Conservation (phyloP, 805 yeast genomes). For the Maudiozyma saulgeensis region DNA sequence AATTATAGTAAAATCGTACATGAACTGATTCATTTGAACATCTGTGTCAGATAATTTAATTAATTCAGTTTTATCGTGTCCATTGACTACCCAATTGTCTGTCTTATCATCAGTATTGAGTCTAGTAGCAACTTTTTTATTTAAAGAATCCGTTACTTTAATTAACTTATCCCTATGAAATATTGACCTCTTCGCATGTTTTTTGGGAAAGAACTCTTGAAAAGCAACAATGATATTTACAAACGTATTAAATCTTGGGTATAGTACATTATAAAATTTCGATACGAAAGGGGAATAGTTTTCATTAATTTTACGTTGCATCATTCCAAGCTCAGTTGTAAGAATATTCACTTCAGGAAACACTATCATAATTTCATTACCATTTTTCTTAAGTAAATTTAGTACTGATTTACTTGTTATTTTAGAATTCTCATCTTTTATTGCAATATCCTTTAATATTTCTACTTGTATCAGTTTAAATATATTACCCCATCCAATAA, state of each 20-base stretch:
- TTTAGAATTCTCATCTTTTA: constrained; percentile 64
- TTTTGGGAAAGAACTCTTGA: background rate
- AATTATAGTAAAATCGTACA: constrained; percentile 31
- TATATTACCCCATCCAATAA: constrained; percentile 58
- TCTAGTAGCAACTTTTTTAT: background rate
- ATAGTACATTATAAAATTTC: constrained; percentile 47
- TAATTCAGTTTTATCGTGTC: too few relatives aligned
- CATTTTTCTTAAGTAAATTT: constrained; percentile 22
- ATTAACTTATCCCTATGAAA: background rate
- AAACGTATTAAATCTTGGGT: constrained; percentile 66
- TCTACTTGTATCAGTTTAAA: constrained; percentile 52
- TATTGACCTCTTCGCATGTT: background rate
- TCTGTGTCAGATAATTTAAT: background rate
- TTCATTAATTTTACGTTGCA: constrained; percentile 46
- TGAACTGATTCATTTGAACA: constrained; percentile 8
- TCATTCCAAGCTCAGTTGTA: constrained; percentile 36
- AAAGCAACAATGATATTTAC: constrained; percentile 37
- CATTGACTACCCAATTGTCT: too few relatives aligned
- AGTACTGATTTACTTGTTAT: constrained; percentile 24
- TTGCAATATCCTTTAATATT: constrained; percentile 38
- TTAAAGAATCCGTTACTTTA: background rate
- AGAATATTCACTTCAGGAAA: constrained; percentile 83
- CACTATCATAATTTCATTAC: constrained; percentile 50
- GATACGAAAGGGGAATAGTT: constrained; percentile 47
- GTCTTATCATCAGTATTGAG: background rate